Base-by-base conservation (phyloP, 2,329 filamentous ascomycete species). In the Aspergillus ustus region DNA sequence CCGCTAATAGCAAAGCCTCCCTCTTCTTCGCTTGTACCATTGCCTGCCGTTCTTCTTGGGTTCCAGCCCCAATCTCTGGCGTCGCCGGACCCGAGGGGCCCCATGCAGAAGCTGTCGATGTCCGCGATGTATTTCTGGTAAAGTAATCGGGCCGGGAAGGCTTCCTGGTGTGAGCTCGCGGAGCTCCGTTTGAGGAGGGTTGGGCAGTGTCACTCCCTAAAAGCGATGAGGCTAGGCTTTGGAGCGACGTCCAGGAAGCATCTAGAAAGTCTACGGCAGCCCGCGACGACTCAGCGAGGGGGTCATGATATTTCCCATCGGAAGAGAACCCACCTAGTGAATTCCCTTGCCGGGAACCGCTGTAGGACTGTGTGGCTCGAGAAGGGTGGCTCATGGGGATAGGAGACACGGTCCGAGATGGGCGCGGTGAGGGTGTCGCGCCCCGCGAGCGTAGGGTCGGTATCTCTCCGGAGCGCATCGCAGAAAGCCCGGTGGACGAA, bases 201-300 rank as follows among this genome's bases (percentile, higher is more conserved):
- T 68, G 66, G 43, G 72, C 68, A 31, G 66, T 68, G 61, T 81
- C 78, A 52, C 72, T 78, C n/a, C 80, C 80, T 45, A 82, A 59
- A 29, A 82, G 72, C n/a, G 78, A 79, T 3, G 81, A 82, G n/a
- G 81, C 80, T 48, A 83, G 65, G 43, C 74, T 79, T 66, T 82
- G 79, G 51, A 83, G 69, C 17, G 80, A 82, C n/a, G 80, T 79
- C 81, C 81, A 83, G 4, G 79, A 77, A 28, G 78, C 76, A 60
- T 81, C 80, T 65, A 81, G 72, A 56, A 81, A 74, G 66, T 77
- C 74, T 51, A 74, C 62, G 22, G 73, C 68, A 50, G 68, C 65
- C 45, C 66, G 67, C 40, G 70, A 70, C 44, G 70, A 69, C 9
- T 72, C 66, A 28, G 70, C 57, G 31, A 72, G 64, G 8, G 57